Conservation (phyloP, 2,329 filamentous ascomycete genomes). For the Alternaria angustiovoidea region DNA sequence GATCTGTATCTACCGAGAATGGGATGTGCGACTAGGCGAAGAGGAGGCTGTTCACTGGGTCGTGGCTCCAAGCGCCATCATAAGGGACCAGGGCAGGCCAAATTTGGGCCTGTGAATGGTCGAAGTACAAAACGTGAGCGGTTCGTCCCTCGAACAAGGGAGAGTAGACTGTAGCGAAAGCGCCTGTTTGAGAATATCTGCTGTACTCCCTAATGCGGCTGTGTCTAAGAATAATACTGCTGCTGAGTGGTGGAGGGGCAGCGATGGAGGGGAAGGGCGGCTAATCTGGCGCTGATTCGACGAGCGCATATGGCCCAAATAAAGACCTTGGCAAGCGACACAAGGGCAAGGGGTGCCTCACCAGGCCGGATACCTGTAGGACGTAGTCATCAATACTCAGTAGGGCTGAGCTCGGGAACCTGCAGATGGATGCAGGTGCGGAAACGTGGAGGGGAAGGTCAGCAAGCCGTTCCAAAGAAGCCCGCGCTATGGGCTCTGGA, state of each 20-base stretch:
- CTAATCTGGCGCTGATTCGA: conserved; percentile 43
- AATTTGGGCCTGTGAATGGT: conserved; percentile 43
- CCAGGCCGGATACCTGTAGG: conserved; percentile 19
- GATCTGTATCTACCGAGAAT: conserved; percentile 37
- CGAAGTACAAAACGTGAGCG: conserved; percentile 32
- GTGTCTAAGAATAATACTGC: conserved; percentile 49
- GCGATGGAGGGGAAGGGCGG: conserved; percentile 39
- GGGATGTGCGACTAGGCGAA: conserved; percentile 41
- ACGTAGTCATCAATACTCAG: conserved; percentile 38
- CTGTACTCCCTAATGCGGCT: conserved; percentile 41
- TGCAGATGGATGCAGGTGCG: conserved; percentile 27
- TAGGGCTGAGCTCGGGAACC: conserved; percentile 43
- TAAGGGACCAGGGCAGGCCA: conserved; percentile 38
- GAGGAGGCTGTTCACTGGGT: conserved; percentile 41
- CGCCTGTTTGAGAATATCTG: conserved; percentile 47
- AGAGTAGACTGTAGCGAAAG: conserved; percentile 37
- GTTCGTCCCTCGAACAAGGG: conserved; percentile 37
- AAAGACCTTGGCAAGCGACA: conserved; percentile 35
- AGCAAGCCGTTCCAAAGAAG: conserved; percentile 27
- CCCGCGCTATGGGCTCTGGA: conserved; percentile 5
- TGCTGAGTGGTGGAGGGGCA: conserved; percentile 31
- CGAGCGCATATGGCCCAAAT: conserved; percentile 31
- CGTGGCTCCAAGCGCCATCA: conserved; percentile 42
- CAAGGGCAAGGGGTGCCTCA: conserved; percentile 24
- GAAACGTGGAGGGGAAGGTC: conserved; percentile 20